Base-by-base conservation (phyloP, 352 stramenopile genomes). In the Phytophthora sp. region DNA sequence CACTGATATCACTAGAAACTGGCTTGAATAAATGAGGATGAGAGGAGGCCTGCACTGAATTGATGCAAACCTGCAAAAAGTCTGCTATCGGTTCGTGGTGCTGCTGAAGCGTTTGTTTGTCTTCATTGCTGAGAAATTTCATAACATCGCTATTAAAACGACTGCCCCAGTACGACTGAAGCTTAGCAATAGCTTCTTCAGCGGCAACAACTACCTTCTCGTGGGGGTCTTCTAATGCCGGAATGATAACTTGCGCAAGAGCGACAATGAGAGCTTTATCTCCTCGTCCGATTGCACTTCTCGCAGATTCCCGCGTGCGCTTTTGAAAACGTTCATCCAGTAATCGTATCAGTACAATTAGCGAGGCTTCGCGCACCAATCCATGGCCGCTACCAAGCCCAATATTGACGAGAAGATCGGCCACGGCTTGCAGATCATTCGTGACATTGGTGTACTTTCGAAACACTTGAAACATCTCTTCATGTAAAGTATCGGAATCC, bases 391-490 rank as follows among this genome's bases (percentile, higher is more conserved):
- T 77, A 3, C 72, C 82, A 5, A 94, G 55, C 2, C 84, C 84
- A 5, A 77, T 67, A 51, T 89, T 89, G 35, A 92, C 69, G 11
- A 92, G 75, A 28, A 91, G 37, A 52, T 89, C 81, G 1, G 70
- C 56, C 13, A 86, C 79, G 10, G 70, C 65, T 45, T 81, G 72
- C 43, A 91, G 65, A 61, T 92, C 79, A 54, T 85, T 89, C 12
- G 75, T 66, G n/a, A 84, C 59, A 15, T 69, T 74, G 18, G 73
- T 71, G 34, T 84, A 94, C 54, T 82, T 86, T 37, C 72, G 82
- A 60, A 94, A 87, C 10, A 92, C 75, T 17, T 77, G 67, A 42
- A 84, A 82, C 26, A 80, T 72, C n/a, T 88, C 77, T 28, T 88
- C 75, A 17, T 88, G 59, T 15, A 89, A 55, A 13, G 43, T 37